These are phyloP conservation scores for Cetraspora pellucida DNA, from an alignment of 192 early-diverging fungal genomes.

Conservation along the genomic window DNA sequence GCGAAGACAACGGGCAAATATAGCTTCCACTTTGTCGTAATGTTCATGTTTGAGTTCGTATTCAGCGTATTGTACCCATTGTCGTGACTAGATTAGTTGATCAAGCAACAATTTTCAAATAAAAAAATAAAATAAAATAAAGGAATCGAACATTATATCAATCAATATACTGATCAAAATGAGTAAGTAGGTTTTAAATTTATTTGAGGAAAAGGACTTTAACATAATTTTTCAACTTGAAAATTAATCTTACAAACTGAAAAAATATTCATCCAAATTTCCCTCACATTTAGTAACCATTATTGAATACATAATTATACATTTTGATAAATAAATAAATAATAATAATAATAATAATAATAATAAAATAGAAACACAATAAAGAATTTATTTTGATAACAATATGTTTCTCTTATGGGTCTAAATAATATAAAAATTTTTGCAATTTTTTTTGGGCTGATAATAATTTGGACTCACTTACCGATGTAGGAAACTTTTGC, in stretches of 20 bases:
- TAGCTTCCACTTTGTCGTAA: constrained; percentile 74
- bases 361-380: too few species aligned
- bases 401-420: too few species aligned
- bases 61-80: constrained; percentile 79
- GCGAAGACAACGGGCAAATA: constrained; percentile 82
- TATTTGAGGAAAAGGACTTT: not conserved
- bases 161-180: constrained; percentile 25
- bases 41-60: constrained; percentile 80
- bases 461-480: constrained; percentile 47
- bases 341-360: too few species aligned
- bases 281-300: too few species aligned
- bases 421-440: too few species aligned
- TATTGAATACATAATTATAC: too few species aligned
- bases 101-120: not conserved
- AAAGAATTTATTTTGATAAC: too few species aligned
- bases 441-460: too few species aligned
- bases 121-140: not conserved
- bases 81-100: constrained; percentile 52
- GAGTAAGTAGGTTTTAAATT: not conserved
- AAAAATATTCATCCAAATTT: too few species aligned
- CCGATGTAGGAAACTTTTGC: constrained; percentile 79
- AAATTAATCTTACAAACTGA: not conserved
- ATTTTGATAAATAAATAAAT: too few species aligned
- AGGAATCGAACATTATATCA: not conserved
- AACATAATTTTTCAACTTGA: not conserved